Percentiles rank a stretch among this genome's conserved stretches.
These are phyloP conservation scores for Iris macrosiphon DNA, from an alignment of 106 monocot genomes.

Conservation along the genomic window DNA sequence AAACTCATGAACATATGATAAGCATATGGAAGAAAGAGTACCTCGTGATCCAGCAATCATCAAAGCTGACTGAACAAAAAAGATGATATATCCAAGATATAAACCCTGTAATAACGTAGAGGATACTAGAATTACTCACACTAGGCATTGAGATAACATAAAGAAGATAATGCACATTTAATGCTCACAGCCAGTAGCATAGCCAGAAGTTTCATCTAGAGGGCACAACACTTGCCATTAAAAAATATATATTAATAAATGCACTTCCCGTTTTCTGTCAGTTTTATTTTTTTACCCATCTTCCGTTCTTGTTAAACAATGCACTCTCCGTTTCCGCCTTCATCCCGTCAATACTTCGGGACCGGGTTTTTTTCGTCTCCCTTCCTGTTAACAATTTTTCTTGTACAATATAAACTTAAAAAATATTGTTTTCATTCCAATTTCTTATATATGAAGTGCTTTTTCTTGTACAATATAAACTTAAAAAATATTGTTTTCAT, in stretches of 20 bases:
- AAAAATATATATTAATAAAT: background rate
- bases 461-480: too few species aligned
- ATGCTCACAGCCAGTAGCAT: background rate
- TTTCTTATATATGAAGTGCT: too few species aligned
- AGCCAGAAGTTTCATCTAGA: background rate
- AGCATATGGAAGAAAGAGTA: conserved; percentile 3
- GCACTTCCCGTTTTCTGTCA: too few species aligned
- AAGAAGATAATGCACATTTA: background rate
- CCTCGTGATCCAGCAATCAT: conserved; percentile 98
- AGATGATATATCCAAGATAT: conserved; percentile 97
- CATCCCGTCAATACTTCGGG: too few species aligned
- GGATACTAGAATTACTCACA: background rate
- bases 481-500: too few species aligned
- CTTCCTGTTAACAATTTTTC: too few species aligned
- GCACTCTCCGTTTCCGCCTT: too few species aligned
- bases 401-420: too few species aligned
- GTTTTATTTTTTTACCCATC: too few species aligned
- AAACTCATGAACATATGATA: background rate
- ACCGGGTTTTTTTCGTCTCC: too few species aligned
- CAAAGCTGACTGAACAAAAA: conserved; percentile 94
- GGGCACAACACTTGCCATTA: background rate
- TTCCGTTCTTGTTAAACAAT: too few species aligned
- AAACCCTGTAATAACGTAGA: conserved; percentile 50
- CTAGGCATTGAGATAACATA: background rate
- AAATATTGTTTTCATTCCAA: too few species aligned